These are phyloP conservation scores for Leccinum imitatum DNA, from an alignment of 768 basidiomycete genomes.

Conservation along the genomic window DNA sequence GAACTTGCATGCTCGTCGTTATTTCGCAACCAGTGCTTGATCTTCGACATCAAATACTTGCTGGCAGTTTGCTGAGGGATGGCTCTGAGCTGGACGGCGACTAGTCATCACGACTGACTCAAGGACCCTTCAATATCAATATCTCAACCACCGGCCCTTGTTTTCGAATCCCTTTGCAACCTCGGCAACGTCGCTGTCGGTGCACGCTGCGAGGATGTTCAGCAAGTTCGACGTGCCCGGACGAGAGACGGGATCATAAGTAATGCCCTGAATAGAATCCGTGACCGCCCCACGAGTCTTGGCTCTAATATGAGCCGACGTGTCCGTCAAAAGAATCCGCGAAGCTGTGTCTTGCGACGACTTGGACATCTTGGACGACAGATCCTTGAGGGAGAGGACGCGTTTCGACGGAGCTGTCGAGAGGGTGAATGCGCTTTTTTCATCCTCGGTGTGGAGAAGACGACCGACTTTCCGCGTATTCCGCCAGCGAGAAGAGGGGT, in stretches of 20 bases:
- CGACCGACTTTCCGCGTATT: slow-evolving; percentile 69
- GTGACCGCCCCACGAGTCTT: slow-evolving; percentile 86
- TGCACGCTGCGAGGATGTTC: slow-evolving; percentile 76
- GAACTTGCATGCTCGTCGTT: no score
- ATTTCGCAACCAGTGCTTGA: no score
- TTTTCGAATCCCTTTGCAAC: slow-evolving; percentile 53
- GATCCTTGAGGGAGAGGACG: slow-evolving; percentile 83
- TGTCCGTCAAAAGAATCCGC: slow-evolving; percentile 85
- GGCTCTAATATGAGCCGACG: slow-evolving; percentile 50
- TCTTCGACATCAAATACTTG: no score
- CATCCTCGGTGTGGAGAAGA: background rate
- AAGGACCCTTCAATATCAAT: slow-evolving; percentile 61
- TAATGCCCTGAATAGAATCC: slow-evolving; percentile 72
- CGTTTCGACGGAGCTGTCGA: slow-evolving; percentile 71
- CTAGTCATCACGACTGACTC: slow-evolving; percentile 29
- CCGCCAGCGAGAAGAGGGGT: slow-evolving; percentile 70
- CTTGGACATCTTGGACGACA: slow-evolving; percentile 92
- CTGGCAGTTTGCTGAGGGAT: slow-evolving; percentile 47
- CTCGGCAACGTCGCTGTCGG: slow-evolving; percentile 40
- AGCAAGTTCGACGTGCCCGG: slow-evolving; percentile 86
- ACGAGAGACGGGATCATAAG: slow-evolving; percentile 76
- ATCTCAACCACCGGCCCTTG: slow-evolving; percentile 62
- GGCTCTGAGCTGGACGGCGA: slow-evolving; percentile 24
- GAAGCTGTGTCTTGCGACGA: slow-evolving; percentile 77
- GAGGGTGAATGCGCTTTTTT: background rate